Evolutionary conservation across 495 filamentous ascomycete species (phyloP), one percentile per base, ranked within the genome.

Genomic region (Aspergillus saccharolyticus): DNA sequence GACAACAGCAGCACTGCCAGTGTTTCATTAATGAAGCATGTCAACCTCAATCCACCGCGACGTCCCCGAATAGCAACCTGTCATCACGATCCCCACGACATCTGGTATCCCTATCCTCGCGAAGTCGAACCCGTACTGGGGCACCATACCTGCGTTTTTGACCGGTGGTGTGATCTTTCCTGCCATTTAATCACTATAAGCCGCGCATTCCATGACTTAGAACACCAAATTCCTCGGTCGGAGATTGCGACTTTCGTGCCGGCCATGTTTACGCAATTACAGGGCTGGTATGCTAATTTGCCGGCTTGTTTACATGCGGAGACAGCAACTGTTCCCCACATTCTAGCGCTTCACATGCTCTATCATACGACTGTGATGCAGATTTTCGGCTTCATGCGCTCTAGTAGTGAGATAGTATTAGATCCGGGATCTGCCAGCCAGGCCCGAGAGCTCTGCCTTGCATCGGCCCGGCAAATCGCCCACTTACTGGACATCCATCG

Each of bases 31-130:
- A 63, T 74, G 64, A 67, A 69, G 62, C 62, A 72, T 42, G 42
- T 63, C 2, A 30, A 57, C 42, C 22, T 55, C 24, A 47, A 54
- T 22, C 54, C 63, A 15, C 60, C 66, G 19, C 42, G 39, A 19
- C 56, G 59, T 52, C 50, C 66, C 10, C 63, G 57, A 3, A 46
- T 61, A 1, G 42, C 56, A 0, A 52, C 56, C 7, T 46, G 50
- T 15, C 63, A 62, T 44, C 52, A 63, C 4, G 49, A 66, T n/a
- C 58, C 67, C 17, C 54, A 47, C 10, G 68, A 72, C 19, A 39
- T 59, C 1, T 75, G 73, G 71, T 52, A 55, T 1, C 65, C 68
- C 1, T 75, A 72, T 55, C 73, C 73, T 4, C 45, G 54, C 12
- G 49, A 43, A 6, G 50, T 52, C 0, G 63, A 70, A 9, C 55